A percentile compares a stretch with the other conserved stretches of the same genome.
Conservation (phyloP, 164 flowering plant species). For the Vitis riparia region DNA sequence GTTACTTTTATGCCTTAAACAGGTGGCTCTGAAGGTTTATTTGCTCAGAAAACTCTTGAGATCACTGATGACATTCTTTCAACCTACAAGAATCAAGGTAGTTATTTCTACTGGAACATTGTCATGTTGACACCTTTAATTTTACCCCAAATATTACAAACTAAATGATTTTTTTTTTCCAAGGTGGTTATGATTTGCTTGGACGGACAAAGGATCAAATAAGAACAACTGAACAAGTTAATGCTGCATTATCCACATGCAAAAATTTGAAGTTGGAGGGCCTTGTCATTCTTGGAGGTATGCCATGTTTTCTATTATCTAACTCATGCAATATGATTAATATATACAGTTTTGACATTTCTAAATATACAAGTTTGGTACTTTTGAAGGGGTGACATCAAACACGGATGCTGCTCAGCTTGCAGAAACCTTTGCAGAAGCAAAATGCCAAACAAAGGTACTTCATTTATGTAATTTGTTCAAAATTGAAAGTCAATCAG, state of each 20-base stretch:
- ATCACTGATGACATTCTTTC: conserved; percentile 79
- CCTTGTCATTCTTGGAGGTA: conserved; percentile 97
- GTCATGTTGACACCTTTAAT: not conserved
- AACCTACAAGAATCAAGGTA: conserved; percentile 96
- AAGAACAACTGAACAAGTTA: conserved; percentile 96
- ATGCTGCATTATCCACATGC: conserved; percentile 85
- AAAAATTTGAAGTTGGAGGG: conserved; percentile 82
- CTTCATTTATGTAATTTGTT: not conserved
- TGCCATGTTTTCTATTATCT: not conserved
- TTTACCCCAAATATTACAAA: not conserved
- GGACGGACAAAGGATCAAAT: conserved; percentile 98
- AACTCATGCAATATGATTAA: not conserved
- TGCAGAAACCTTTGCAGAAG: conserved; percentile 95
- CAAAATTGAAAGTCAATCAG: too few species aligned
- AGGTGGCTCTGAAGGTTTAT: conserved; percentile 98
- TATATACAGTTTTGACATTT: not conserved
- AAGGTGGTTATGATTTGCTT: conserved; percentile 97
- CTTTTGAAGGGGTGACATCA: conserved; percentile 84
- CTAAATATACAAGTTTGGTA: not conserved
- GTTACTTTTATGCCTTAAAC: conserved; percentile 14
- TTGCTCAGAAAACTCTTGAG: conserved; percentile 90
- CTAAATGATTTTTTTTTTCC: conserved; percentile 11
- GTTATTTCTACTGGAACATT: not conserved
- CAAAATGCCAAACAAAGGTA: conserved; percentile 91
- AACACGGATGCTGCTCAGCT: conserved; percentile 99